Evolutionary conservation across 257 asterid genomes (phyloP).

Genomic region (Sherardia arvensis): DNA sequence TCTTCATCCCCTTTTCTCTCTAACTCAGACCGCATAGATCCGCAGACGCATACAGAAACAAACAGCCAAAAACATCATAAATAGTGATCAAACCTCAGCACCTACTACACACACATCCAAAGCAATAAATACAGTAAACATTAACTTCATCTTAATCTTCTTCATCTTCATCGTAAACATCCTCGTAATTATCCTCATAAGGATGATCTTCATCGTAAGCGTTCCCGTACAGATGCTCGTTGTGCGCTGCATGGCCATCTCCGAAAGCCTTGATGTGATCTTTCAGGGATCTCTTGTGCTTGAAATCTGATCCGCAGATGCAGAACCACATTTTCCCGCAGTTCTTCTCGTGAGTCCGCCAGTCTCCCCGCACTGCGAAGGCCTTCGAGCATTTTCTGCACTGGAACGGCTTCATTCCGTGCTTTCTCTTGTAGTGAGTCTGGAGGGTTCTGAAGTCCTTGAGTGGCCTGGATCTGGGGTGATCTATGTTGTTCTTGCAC

Average conservation of each 20-base stretch:
- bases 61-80: slow-evolving; percentile 40
- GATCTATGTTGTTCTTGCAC: slow-evolving; percentile 76
- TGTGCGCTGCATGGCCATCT: slow-evolving; percentile 63
- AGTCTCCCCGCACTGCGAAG: slow-evolving; percentile 84
- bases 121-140: slow-evolving; percentile 9
- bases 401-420: slow-evolving; percentile 61
- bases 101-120: slow-evolving; percentile 4
- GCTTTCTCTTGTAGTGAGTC: slow-evolving; percentile 84
- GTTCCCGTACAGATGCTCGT: slow-evolving; percentile 28
- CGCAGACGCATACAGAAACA: slow-evolving; percentile 25
- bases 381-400: slow-evolving; percentile 68
- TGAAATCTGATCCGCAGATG: slow-evolving; percentile 82
- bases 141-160: neutral
- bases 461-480: slow-evolving; percentile 72
- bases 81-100: slow-evolving; percentile 35
- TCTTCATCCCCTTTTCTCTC: slow-evolving; percentile 12
- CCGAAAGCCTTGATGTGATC: slow-evolving; percentile 80
- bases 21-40: slow-evolving; percentile 15
- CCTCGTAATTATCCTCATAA: slow-evolving; percentile 3
- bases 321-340: slow-evolving; percentile 84
- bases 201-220: slow-evolving; percentile 9
- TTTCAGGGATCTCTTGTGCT: slow-evolving; percentile 83
- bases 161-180: slow-evolving; percentile 13
- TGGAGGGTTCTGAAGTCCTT: slow-evolving; percentile 86
- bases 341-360: slow-evolving; percentile 93